Evolutionary conservation across 2,329 filamentous ascomycete species (phyloP), one percentile per base, ranked within the genome.

Genomic region (Aspergillus japonicus): DNA sequence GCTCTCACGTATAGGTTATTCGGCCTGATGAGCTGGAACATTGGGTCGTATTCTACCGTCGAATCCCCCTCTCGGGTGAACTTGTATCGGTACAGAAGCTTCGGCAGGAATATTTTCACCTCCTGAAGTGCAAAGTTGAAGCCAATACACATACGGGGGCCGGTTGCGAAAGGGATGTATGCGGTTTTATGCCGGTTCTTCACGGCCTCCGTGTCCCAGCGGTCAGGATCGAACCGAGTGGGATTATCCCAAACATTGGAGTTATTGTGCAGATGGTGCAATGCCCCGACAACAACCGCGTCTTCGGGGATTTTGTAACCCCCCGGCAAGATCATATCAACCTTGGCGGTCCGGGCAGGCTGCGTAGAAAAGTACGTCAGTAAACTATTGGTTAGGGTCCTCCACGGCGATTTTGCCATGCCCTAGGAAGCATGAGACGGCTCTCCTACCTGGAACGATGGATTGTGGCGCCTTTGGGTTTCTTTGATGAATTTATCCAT

Each of bases 51-150:
- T 47, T 68, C 62, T 2, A 86, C 73, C 0, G 79, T 73, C 1
- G 77, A 81, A 4, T 83, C 76, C 5, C 77, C 76, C 21, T 80
- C 83, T 19, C 78, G 69, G 10, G 62, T 72, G 59, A 86, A 88
- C 57, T 82, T 75, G 68, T 88, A 88, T 10, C 85, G 77, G 59
- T 81, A 87, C 1, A 88, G 70, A 42, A 88, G 73, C 74, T 87
- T 83, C 1, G 80, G 75, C 62, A 88, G 19, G 33, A 73, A 68
- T 7, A 86, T 77, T 73, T 87, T 87, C 58, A 86, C 77, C 71
- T 88, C 84, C 59, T 82, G 80, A 4, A 88, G 73, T 0, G 85
- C 86, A 70, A 87, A 86, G 72, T 87, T 87, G 78, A 87, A 87
- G 0, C 85, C 86, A 57, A 88, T 83, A 63, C 86, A 88, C 73